Evolutionary conservation across 768 basidiomycete genomes (phyloP).

Genomic region (Gymnopilus dilepis): DNA sequence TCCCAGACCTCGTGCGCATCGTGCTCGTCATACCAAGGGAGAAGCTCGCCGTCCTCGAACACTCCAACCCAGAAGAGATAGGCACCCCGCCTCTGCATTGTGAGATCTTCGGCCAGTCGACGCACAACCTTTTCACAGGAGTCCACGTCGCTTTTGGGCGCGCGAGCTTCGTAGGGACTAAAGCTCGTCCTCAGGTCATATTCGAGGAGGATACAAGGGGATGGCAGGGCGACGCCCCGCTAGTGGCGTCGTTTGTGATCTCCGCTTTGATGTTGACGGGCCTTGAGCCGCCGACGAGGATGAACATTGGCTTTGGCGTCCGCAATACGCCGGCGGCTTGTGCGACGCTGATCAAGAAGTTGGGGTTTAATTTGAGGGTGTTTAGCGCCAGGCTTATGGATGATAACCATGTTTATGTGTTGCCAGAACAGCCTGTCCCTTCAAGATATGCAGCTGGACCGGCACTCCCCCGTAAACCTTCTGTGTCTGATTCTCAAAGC

Average conservation of each 20-base stretch:
- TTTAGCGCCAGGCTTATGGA: constrained; percentile 36
- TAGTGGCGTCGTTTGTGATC: constrained; percentile 32
- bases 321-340: constrained; percentile 26
- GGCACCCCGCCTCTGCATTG: constrained; percentile 35
- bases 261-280: constrained; percentile 30
- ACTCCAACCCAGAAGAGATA: constrained; percentile 8
- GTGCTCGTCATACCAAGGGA: constrained; percentile 37
- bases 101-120: constrained; percentile 6
- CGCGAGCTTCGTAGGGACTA: not conserved
- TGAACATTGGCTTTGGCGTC: constrained; percentile 27
- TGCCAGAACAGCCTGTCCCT: constrained; percentile 22
- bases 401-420: constrained; percentile 30
- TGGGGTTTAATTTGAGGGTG: constrained; percentile 33
- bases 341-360: constrained; percentile 18
- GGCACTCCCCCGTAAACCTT: not conserved
- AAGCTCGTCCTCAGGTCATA: constrained; percentile 10
- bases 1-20: constrained; percentile 38
- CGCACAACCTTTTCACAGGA: not conserved
- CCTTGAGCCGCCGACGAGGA: constrained; percentile 10
- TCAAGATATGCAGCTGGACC: not conserved
- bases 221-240: constrained; percentile 28
- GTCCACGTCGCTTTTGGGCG: not conserved
- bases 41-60: constrained; percentile 29
- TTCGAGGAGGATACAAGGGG: constrained; percentile 31
- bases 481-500: too few relatives aligned